Percentiles rank a stretch among this genome's conserved stretches.
Conservation (phyloP, 2,329 filamentous ascomycete species). For the Diaporthe humulicola region DNA sequence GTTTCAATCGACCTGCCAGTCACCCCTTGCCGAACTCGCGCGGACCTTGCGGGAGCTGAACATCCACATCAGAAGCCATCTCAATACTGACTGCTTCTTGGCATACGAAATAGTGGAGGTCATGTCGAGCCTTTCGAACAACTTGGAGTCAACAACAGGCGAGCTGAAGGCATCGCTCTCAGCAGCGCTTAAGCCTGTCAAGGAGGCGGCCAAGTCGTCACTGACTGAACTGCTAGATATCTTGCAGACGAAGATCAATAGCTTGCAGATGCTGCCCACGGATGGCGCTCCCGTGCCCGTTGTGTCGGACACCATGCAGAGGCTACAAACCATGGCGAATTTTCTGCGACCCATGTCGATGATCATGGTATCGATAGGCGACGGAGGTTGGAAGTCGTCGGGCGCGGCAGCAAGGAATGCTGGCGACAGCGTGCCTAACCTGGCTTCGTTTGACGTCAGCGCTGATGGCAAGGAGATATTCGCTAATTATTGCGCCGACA, state of each 20-base stretch:
- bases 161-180: slow-evolving; percentile 87
- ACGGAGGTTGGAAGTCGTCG: slow-evolving; percentile 84
- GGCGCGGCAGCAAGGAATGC: slow-evolving; percentile 68
- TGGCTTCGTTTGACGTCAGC: slow-evolving; percentile 86
- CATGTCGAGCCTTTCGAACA: slow-evolving; percentile 82
- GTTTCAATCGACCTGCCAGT: slow-evolving; percentile 83
- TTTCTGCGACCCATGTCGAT: slow-evolving; percentile 89
- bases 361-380: slow-evolving; percentile 91
- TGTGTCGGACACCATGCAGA: slow-evolving; percentile 86
- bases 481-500: slow-evolving; percentile 89
- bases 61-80: slow-evolving; percentile 85
- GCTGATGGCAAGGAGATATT: slow-evolving; percentile 92
- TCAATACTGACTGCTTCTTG: slow-evolving; percentile 92
- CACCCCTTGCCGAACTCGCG: slow-evolving; percentile 83
- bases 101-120: slow-evolving; percentile 97
- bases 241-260: slow-evolving; percentile 77
- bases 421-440: slow-evolving; percentile 75
- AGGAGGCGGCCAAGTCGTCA: slow-evolving; percentile 91
- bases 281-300: slow-evolving; percentile 85
- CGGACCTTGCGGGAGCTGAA: slow-evolving; percentile 92
- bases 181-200: slow-evolving; percentile 87
- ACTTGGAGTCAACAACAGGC: slow-evolving; percentile 84
- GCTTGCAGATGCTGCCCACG: slow-evolving; percentile 76
- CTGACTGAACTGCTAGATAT: slow-evolving; percentile 88
- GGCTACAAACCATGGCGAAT: slow-evolving; percentile 86